Conservation (phyloP, 2,329 filamentous ascomycete species). For the Exserohilum rostratum region DNA sequence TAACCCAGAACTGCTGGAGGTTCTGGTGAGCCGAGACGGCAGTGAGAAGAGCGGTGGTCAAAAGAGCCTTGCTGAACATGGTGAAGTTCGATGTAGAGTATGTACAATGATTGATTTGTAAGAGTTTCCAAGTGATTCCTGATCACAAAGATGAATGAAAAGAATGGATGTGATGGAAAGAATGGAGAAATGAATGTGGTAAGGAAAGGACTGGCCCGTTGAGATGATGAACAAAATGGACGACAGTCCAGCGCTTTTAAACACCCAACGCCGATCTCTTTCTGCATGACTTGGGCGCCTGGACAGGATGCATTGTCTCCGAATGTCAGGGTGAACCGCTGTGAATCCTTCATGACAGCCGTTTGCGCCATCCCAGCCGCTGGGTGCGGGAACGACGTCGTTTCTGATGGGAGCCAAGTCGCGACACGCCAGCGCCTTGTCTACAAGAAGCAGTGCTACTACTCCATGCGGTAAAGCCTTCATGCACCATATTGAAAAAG, state of each 20-base stretch:
- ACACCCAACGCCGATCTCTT: conserved; percentile 16
- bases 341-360: conserved; percentile 25
- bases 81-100: conserved; percentile 18
- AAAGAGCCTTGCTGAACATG: conserved; percentile 42
- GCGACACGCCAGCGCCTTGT: conserved; percentile 14
- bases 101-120: conserved; percentile 13
- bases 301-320: conserved; percentile 16
- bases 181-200: conserved; percentile 26
- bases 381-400: conserved; percentile 14
- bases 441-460: conserved; percentile 20
- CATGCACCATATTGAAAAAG: conserved; percentile 22
- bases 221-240: conserved; percentile 17
- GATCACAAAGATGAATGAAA: conserved; percentile 28
- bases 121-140: conserved; percentile 19
- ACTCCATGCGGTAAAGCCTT: conserved; percentile 11
- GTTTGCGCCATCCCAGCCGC: conserved; percentile 17
- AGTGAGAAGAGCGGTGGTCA: conserved; percentile 33
- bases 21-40: conserved; percentile 43
- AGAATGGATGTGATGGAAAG: conserved; percentile 18
- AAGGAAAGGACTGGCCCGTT: conserved; percentile 31
- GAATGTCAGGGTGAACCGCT: conserved; percentile 23
- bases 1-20: conserved; percentile 41
- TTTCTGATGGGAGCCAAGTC: conserved; percentile 15
- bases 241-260: conserved; percentile 7
- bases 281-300: conserved; percentile 22